Conservation (phyloP, 1,284 basidiomycete species). For the Coniferiporia weirii region DNA sequence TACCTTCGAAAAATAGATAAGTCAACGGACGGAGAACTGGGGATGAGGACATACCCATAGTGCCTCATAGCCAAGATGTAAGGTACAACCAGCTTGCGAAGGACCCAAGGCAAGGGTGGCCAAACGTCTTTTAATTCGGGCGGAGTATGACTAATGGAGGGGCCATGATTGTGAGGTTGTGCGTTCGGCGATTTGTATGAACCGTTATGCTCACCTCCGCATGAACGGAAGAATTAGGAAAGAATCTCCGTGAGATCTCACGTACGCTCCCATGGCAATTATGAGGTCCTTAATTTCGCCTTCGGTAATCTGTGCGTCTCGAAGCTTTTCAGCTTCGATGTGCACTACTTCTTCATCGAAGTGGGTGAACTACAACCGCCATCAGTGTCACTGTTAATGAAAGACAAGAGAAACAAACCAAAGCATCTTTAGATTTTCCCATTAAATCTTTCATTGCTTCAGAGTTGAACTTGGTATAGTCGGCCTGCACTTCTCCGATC, state of each 20-base stretch:
- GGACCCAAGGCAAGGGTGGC: constrained; percentile 34
- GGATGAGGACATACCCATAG: constrained; percentile 27
- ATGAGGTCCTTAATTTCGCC: constrained; percentile 20
- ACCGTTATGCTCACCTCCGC: constrained; percentile 26
- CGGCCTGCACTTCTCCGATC: constrained; percentile 25
- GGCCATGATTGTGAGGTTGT: neutral
- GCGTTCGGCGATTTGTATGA: neutral
- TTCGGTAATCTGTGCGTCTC: constrained; percentile 23
- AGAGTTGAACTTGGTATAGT: constrained; percentile 29
- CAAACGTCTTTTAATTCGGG: constrained; percentile 30
- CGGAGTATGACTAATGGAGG: constrained; percentile 29
- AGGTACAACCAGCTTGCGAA: constrained; percentile 32
- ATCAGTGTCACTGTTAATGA: too few relatives aligned
- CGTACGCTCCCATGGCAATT: constrained; percentile 26
- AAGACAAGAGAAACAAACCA: constrained; percentile 24
- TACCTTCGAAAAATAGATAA: neutral
- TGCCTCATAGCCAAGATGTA: constrained; percentile 30
- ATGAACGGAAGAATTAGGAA: constrained; percentile 33
- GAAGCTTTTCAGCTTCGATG: constrained; percentile 28
- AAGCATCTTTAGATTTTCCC: constrained; percentile 24
- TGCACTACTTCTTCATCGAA: constrained; percentile 30
- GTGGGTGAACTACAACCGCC: neutral
- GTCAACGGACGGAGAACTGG: neutral
- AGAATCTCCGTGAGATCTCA: constrained; percentile 28
- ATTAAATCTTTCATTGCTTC: constrained; percentile 26